phyloP scores from a whole-genome alignment of 2,329 filamentous ascomycete species.

The Colletotrichum eremochloae region DNA sequence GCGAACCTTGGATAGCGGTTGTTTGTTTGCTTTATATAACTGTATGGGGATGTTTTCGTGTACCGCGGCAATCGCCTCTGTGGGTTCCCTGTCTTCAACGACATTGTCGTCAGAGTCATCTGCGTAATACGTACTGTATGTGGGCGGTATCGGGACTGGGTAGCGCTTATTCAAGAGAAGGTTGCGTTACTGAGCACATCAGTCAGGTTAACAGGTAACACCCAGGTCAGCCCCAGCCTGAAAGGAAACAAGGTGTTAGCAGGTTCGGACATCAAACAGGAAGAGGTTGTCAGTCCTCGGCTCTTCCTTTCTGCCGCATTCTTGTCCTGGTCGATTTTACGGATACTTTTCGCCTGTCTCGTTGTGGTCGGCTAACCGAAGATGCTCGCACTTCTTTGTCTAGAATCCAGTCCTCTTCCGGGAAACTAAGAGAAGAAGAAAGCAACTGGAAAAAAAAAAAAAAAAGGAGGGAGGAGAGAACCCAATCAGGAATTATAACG shows the following conservation, averaged over 20 bases:
- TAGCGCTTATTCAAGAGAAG: background rate
- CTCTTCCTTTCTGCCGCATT: background rate
- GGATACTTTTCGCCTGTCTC: background rate
- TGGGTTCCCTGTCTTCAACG: too few relatives aligned
- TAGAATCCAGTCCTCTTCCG: background rate
- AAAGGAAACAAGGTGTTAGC: slow-evolving; percentile 21
- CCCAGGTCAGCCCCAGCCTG: slow-evolving; percentile 17
- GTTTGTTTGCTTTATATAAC: background rate
- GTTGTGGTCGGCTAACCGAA: background rate
- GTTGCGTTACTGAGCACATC: slow-evolving; percentile 5
- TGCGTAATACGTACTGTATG: background rate
- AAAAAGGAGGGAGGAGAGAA: background rate
- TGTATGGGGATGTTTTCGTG: too few relatives aligned
- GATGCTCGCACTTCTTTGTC: background rate
- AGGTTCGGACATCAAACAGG: slow-evolving; percentile 24
- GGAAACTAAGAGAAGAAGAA: too few relatives aligned
- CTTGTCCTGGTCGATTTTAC: background rate
- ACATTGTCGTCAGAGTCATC: background rate
- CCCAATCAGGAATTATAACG: background rate
- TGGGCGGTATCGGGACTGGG: background rate
- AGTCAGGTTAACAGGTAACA: slow-evolving; percentile 5
- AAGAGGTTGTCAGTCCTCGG: slow-evolving; percentile 17
- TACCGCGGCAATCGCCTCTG: background rate
- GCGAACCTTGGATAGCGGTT: background rate
- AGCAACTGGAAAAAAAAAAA: too few relatives aligned